Conservation (phyloP, 768 basidiomycete genomes). For the Xanthoconium purpureum region DNA sequence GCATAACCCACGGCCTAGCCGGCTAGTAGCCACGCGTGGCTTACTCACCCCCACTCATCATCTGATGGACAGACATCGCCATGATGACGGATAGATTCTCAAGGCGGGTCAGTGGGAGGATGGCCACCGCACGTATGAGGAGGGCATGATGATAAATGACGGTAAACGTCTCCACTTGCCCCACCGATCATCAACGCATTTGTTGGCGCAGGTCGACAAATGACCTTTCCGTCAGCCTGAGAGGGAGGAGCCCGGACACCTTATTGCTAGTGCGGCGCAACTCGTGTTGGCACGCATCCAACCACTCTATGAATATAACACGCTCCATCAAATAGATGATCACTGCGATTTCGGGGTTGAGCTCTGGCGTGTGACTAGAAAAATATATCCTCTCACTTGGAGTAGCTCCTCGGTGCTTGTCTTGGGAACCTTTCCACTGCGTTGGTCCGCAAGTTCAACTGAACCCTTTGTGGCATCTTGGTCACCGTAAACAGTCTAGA, state of each 20-base stretch:
- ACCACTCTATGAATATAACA: conserved; percentile 17
- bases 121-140: conserved; percentile 24
- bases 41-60: conserved; percentile 72
- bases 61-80: conserved; percentile 59
- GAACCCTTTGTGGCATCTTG: neutral
- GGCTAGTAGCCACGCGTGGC: too few species aligned
- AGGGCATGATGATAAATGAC: conserved; percentile 1
- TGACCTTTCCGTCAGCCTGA: conserved; percentile 43
- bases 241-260: conserved; percentile 78
- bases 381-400: conserved; percentile 73
- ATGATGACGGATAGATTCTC: conserved; percentile 34
- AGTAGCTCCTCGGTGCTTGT: conserved; percentile 50
- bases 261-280: neutral
- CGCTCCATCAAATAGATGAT: conserved; percentile 72
- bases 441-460: conserved; percentile 4
- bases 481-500: conserved; percentile 28
- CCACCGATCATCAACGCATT: conserved; percentile 44
- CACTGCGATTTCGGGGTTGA: conserved; percentile 78
- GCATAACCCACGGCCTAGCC: neutral
- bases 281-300: neutral
- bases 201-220: conserved; percentile 59
- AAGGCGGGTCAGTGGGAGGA: neutral
- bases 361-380: conserved; percentile 60
- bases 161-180: conserved; percentile 19
- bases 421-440: neutral